These are phyloP conservation scores for Evernia prunastri DNA, from an alignment of 495 filamentous ascomycete species.

Conservation along the genomic window DNA sequence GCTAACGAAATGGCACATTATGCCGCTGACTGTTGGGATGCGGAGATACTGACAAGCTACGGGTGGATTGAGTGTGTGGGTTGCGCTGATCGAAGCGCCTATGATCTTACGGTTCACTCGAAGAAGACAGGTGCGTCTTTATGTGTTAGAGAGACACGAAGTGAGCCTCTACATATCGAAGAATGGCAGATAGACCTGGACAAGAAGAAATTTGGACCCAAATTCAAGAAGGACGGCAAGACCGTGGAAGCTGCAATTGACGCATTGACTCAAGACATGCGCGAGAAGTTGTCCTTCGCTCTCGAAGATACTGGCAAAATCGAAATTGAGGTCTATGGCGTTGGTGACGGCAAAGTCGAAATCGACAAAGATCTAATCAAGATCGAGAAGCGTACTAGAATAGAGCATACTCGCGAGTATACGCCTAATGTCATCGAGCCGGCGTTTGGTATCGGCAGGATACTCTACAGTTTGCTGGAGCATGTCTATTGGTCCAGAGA, in stretches of 20 bases:
- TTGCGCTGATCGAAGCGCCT: constrained; percentile 76
- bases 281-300: constrained; percentile 61
- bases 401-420: constrained; percentile 67
- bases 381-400: constrained; percentile 62
- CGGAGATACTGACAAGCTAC: constrained; percentile 68
- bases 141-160: constrained; percentile 59
- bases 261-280: constrained; percentile 59
- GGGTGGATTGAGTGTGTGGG: constrained; percentile 87
- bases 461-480: constrained; percentile 71
- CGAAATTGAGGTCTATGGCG: constrained; percentile 56
- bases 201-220: constrained; percentile 77
- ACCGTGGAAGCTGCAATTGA: constrained; percentile 63
- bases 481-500: constrained; percentile 71
- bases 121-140: constrained; percentile 75
- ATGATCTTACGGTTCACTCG: constrained; percentile 70
- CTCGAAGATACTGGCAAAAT: constrained; percentile 61
- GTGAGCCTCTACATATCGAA: constrained; percentile 61
- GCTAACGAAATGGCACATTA: constrained; percentile 80
- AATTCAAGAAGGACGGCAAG: constrained; percentile 75
- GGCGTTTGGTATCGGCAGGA: constrained; percentile 77
- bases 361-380: constrained; percentile 62
- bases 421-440: constrained; percentile 82
- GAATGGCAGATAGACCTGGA: constrained; percentile 71
- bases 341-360: constrained; percentile 60
- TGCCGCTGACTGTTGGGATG: constrained; percentile 79